These are phyloP conservation scores for Globisporangium takayamanum DNA, from an alignment of 352 stramenopile species.

Conservation along the genomic window DNA sequence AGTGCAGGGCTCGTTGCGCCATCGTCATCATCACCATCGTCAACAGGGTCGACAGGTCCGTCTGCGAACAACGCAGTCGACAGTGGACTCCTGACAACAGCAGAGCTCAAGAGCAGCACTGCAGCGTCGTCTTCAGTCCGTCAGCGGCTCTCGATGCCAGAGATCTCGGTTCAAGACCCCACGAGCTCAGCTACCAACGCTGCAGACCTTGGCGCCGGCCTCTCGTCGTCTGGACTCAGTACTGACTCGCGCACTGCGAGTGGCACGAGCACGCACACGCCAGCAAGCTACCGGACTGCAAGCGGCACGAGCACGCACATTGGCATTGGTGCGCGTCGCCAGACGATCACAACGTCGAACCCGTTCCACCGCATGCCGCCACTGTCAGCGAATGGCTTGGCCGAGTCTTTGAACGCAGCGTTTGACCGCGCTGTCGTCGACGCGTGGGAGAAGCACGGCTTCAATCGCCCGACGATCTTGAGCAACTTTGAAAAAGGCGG, in stretches of 20 bases:
- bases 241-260: constrained; percentile 13
- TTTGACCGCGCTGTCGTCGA: constrained; percentile 32
- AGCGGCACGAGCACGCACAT: constrained; percentile 19
- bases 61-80: constrained; percentile 6
- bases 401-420: constrained; percentile 14
- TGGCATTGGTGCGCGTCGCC: constrained; percentile 20
- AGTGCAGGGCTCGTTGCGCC: constrained; percentile 24
- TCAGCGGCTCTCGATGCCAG: constrained; percentile 15
- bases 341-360: constrained; percentile 23
- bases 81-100: neutral
- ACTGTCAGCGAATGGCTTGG: constrained; percentile 10
- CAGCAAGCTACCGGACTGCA: constrained; percentile 11
- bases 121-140: constrained; percentile 5
- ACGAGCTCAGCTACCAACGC: neutral
- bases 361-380: constrained; percentile 13
- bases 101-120: neutral
- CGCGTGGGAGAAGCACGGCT: constrained; percentile 74
- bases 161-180: constrained; percentile 9
- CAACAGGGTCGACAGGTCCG: neutral
- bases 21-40: neutral
- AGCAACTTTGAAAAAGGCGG: constrained; percentile 78
- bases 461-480: constrained; percentile 52
- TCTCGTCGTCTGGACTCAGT: neutral
- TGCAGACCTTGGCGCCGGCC: neutral
- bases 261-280: constrained; percentile 9